Evolutionary conservation across 805 yeast species (phyloP), one percentile per base, ranked within the genome.

Genomic region (Metschnikowia cerradonensis): DNA sequence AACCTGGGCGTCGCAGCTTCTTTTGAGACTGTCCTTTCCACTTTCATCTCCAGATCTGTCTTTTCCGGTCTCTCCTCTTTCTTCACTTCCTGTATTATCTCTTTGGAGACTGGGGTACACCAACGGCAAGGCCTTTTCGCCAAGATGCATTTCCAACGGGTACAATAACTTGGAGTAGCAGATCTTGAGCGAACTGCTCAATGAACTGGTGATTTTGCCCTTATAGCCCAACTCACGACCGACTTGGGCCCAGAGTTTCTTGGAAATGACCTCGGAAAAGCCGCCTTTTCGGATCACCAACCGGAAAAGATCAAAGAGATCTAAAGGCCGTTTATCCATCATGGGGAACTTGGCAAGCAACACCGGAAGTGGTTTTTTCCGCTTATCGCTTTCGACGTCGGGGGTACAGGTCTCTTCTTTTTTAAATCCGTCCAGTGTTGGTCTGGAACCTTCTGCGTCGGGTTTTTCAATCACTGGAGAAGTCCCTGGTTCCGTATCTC

Each of bases 141-240:
- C 60, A 32, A 66, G 48, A 19, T 51, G 46, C 17, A 56, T 23
- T 51, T 71, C 75, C 41, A 66, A 63, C 0, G 73, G 73, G 50
- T 65, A 66, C 19, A 70, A 54, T 30, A 69, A 62, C 45, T 77
- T 75, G 52, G 75, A 73, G 59, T 84, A 84, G 0, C 86, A 79
- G 1, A 80, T 66, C 60, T 84, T 81, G 53, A 87, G 68, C 1
- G 90, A 78, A 14, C 90, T 79, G 13, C 89, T 82, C 41, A 86
- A 65, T 11, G 90, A 83, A 32, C 88, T 83, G 79, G 84, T 83
- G 47, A 83, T 82, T 57, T 82, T 78, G 2, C 89, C 90, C 32
- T 81, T 77, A 62, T 83, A 86, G 0, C 96, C 95, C 45, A 89
- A 68, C 58, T 88, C 96, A 49, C 90, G 73, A 13, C 92, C 92